These are phyloP conservation scores for Atkinsonella hypoxylon DNA, from an alignment of 2,329 filamentous ascomycete genomes.

Conservation along the genomic window DNA sequence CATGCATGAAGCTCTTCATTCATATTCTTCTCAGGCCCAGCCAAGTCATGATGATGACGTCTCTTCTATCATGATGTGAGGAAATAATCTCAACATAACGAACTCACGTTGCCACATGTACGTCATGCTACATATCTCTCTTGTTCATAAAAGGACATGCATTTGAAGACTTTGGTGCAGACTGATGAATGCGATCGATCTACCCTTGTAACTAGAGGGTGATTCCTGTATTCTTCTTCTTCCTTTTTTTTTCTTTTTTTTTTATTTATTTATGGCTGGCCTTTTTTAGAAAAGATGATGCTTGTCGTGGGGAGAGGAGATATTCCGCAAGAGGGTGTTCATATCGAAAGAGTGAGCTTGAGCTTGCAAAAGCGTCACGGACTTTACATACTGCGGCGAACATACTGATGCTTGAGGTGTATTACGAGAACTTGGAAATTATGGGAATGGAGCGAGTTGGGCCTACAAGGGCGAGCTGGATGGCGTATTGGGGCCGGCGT, in stretches of 20 bases:
- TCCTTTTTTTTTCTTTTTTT: neutral
- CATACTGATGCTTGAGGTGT: neutral
- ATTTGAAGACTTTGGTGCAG: no score
- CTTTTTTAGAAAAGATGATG: no score
- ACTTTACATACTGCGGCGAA: neutral
- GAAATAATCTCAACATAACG: no score
- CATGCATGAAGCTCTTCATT: no score
- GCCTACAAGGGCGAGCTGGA: neutral
- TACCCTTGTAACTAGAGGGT: conserved; percentile 1
- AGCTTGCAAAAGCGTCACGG: conserved; percentile 1
- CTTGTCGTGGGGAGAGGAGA: neutral
- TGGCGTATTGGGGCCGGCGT: conserved; percentile 2
- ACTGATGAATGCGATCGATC: neutral
- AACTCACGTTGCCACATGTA: no score
- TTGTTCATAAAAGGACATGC: no score
- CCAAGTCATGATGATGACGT: no score
- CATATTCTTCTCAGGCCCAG: no score
- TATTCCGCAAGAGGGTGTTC: neutral
- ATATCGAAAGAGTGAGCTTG: neutral
- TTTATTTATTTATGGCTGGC: neutral
- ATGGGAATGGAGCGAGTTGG: neutral
- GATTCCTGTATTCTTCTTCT: neutral
- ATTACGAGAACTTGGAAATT: neutral
- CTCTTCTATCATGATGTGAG: no score
- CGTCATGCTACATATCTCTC: no score